Evolutionary conservation across 805 yeast genomes (phyloP).

Genomic region (Starmera amethionina): DNA sequence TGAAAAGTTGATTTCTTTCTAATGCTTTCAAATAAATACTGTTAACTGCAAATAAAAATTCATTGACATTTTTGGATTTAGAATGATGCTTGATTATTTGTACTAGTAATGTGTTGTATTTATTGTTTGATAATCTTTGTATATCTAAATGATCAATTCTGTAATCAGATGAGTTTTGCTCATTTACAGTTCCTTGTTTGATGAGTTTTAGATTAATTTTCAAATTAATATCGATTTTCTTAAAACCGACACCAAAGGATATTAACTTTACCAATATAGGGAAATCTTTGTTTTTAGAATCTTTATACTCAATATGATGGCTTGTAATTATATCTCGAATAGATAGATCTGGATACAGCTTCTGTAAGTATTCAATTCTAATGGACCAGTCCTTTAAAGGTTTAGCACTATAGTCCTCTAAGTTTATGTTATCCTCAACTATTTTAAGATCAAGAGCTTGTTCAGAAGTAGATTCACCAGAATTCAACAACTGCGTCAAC

Average conservation of each 20-base stretch:
- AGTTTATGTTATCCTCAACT: conserved; percentile 3
- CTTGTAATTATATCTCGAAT: conserved; percentile 8
- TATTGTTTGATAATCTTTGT: conserved; percentile 12
- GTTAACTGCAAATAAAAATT: conserved; percentile 11
- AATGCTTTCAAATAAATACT: conserved; percentile 7
- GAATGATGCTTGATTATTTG: conserved; percentile 4
- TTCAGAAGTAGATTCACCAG: neutral
- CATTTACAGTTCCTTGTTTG: neutral
- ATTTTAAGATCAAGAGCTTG: conserved; percentile 3
- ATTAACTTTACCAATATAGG: conserved; percentile 11
- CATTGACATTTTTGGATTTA: conserved; percentile 12
- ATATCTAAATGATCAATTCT: conserved; percentile 6
- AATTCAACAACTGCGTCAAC: conserved; percentile 3
- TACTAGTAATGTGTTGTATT: conserved; percentile 9
- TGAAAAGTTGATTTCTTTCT: conserved; percentile 4
- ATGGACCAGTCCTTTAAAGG: conserved; percentile 15
- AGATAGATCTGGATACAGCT: conserved; percentile 14
- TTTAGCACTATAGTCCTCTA: conserved; percentile 6
- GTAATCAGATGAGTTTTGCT: conserved; percentile 2
- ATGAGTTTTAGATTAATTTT: conserved; percentile 8
- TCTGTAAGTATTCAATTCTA: conserved; percentile 12
- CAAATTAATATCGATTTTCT: conserved; percentile 3
- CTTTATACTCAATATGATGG: conserved; percentile 8
- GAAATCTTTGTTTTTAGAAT: neutral
- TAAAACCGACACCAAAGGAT: conserved; percentile 7